phyloP scores from a whole-genome alignment of 768 basidiomycete genomes.

The Phallus indusiatus region DNA sequence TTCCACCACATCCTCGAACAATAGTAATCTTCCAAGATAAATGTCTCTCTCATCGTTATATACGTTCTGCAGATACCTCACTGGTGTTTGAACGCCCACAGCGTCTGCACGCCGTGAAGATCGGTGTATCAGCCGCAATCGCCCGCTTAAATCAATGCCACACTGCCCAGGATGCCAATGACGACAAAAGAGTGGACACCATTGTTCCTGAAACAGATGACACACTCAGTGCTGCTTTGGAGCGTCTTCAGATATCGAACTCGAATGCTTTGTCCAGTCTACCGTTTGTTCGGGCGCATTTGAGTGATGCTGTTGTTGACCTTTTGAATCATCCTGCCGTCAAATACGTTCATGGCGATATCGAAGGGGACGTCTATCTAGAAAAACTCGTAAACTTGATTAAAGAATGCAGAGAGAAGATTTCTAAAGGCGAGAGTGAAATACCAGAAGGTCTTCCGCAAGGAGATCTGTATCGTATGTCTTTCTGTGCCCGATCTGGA shows the following conservation, averaged over 20 bases:
- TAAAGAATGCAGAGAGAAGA: conserved; percentile 48
- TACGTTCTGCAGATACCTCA: conserved; percentile 65
- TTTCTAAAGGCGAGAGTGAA: conserved; percentile 56
- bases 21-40: conserved; percentile 53
- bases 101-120: conserved; percentile 71
- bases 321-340: conserved; percentile 54
- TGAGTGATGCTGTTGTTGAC: conserved; percentile 45
- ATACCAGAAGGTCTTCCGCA: conserved; percentile 66
- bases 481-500: not conserved
- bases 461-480: conserved; percentile 76
- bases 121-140: conserved; percentile 74
- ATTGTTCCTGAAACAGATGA: conserved; percentile 25
- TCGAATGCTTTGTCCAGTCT: not conserved
- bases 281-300: conserved; percentile 35
- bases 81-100: conserved; percentile 87
- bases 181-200: conserved; percentile 3
- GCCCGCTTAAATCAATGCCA: conserved; percentile 52
- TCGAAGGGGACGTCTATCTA: conserved; percentile 57
- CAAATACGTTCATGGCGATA: conserved; percentile 68
- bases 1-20: conserved; percentile 5
- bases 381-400: conserved; percentile 54
- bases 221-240: conserved; percentile 34
- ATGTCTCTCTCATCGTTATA: conserved; percentile 66
- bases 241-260: conserved; percentile 30
- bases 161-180: not conserved